A percentile compares a stretch with the other conserved stretches of the same genome.
phyloP scores from a whole-genome alignment of 768 basidiomycete genomes.

The Boletus rubescentipes region DNA sequence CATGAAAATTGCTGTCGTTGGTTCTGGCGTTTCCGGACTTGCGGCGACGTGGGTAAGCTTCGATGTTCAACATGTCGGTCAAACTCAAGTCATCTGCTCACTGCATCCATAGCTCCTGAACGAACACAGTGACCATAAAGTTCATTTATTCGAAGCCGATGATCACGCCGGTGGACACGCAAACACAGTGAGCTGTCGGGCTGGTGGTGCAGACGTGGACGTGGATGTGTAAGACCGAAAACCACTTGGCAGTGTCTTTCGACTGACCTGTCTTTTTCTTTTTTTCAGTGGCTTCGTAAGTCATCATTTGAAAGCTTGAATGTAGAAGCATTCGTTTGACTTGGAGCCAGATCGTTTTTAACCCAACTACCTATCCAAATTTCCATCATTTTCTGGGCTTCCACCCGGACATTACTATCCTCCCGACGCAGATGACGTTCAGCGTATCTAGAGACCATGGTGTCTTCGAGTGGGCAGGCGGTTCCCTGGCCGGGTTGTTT shows the following conservation, averaged over 20 bases:
- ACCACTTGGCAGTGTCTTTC: not conserved
- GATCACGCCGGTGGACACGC: conserved; percentile 72
- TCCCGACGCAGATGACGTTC: conserved; percentile 76
- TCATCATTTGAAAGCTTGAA: not conserved
- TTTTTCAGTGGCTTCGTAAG: conserved; percentile 55
- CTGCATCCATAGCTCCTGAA: conserved; percentile 55
- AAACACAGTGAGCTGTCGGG: conserved; percentile 61
- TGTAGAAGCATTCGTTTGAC: not conserved
- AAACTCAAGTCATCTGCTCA: not conserved
- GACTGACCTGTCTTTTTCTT: not conserved
- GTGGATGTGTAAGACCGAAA: conserved; percentile 67
- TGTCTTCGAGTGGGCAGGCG: conserved; percentile 68
- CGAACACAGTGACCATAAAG: conserved; percentile 70
- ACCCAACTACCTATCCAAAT: conserved; percentile 76
- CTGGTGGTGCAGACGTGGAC: conserved; percentile 42
- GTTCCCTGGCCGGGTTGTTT: no score
- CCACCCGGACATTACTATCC: conserved; percentile 45
- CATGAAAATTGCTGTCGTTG: conserved; percentile 65
- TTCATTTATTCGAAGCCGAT: conserved; percentile 73
- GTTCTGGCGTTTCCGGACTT: conserved; percentile 78
- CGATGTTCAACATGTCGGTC: not conserved
- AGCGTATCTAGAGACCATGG: conserved; percentile 71
- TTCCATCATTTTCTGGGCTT: conserved; percentile 66
- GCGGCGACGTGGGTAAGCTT: conserved; percentile 66
- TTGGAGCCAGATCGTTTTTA: conserved; percentile 63